phyloP scores from a whole-genome alignment of 805 yeast genomes.

The Wickerhamiella dianesei region DNA sequence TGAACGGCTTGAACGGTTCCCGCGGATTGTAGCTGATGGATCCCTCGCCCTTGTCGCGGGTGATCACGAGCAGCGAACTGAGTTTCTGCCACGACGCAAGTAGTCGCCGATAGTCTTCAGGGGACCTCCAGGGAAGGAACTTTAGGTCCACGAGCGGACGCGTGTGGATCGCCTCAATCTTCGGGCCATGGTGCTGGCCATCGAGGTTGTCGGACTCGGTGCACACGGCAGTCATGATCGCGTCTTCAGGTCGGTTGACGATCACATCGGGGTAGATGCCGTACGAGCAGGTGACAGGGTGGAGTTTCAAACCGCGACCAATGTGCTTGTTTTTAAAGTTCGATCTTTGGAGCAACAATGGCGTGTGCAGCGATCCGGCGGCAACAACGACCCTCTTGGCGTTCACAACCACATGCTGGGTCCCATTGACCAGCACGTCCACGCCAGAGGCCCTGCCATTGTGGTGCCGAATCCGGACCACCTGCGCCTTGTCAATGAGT shows the following conservation, averaged over 20 bases:
- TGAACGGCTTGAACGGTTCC: conserved; percentile 23
- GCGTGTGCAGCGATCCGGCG: conserved; percentile 40
- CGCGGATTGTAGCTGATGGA: conserved; percentile 25
- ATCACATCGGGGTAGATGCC: conserved; percentile 33
- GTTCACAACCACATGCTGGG: conserved; percentile 21
- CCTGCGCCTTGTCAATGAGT: conserved; percentile 35
- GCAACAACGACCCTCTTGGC: conserved; percentile 34
- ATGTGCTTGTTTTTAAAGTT: conserved; percentile 38
- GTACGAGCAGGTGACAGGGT: conserved; percentile 32
- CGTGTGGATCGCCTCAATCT: conserved; percentile 37
- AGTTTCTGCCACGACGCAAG: conserved; percentile 28
- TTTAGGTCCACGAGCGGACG: conserved; percentile 30
- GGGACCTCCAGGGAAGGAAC: conserved; percentile 33
- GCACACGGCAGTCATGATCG: conserved; percentile 39
- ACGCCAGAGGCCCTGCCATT: conserved; percentile 36
- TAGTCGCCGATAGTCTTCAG: conserved; percentile 26
- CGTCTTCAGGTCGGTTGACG: conserved; percentile 29
- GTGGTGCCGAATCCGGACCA: conserved; percentile 28
- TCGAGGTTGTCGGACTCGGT: conserved; percentile 37
- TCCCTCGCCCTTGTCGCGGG: conserved; percentile 32
- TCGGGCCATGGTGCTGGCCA: conserved; percentile 40
- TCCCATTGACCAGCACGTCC: conserved; percentile 26
- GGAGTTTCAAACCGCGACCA: conserved; percentile 39
- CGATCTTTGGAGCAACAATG: conserved; percentile 34
- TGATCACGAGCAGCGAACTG: conserved; percentile 32